These are phyloP conservation scores for Trichosanthes cucumerina DNA, from an alignment of 306 rosid species.

Conservation along the genomic window DNA sequence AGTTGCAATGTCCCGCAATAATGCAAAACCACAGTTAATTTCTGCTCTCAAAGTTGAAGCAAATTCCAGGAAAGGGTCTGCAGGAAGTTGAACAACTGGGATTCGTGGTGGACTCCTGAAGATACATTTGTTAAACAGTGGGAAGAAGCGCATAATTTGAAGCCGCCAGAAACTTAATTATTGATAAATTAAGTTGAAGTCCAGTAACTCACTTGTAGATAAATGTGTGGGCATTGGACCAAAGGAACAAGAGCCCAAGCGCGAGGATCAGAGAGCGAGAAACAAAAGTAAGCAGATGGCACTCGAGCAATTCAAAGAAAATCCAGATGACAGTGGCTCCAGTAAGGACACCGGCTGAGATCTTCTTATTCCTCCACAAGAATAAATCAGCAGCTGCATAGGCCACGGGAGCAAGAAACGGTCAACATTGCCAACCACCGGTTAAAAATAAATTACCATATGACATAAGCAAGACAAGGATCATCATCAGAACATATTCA, in stretches of 20 bases:
- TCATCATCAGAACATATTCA: neutral
- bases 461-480: neutral
- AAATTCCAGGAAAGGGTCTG: slow-evolving; percentile 53
- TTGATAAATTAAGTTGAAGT: neutral
- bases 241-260: slow-evolving; percentile 69
- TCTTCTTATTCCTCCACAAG: slow-evolving; percentile 88
- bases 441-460: neutral
- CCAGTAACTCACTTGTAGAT: slow-evolving; percentile 59
- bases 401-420: neutral
- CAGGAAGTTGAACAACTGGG: slow-evolving; percentile 68
- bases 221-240: slow-evolving; percentile 79
- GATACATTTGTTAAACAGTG: neutral
- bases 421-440: neutral
- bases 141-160: neutral
- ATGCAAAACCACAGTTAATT: slow-evolving; percentile 47
- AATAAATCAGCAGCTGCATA: slow-evolving; percentile 84
- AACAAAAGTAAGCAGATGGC: slow-evolving; percentile 70
- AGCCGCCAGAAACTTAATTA: neutral
- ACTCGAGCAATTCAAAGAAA: slow-evolving; percentile 73
- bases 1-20: slow-evolving; percentile 63
- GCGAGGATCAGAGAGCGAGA: slow-evolving; percentile 44
- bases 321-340: slow-evolving; percentile 64
- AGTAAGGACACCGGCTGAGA: slow-evolving; percentile 58
- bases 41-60: slow-evolving; percentile 58
- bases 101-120: slow-evolving; percentile 64